Percentiles rank a stretch among this genome's conserved stretches.
phyloP scores from a whole-genome alignment of 73 alveolate genomes.

The Uronychia binucleata region DNA sequence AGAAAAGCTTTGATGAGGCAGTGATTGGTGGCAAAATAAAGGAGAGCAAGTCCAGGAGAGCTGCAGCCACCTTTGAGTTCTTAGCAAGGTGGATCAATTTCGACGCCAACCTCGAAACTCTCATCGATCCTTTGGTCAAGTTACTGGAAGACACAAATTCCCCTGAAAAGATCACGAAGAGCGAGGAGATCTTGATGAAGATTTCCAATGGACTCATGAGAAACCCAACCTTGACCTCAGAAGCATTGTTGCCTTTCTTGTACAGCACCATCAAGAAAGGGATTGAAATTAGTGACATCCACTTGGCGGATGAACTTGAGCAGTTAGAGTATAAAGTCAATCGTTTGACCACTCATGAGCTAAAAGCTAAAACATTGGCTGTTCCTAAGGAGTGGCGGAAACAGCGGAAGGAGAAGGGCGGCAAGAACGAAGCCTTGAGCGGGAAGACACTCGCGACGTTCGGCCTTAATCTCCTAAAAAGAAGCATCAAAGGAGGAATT shows the following conservation, averaged over 20 bases:
- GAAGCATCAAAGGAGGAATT: constrained; percentile 21
- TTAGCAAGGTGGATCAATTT: constrained; percentile 41
- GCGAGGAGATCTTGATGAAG: constrained; percentile 45
- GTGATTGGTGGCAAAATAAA: constrained; percentile 16
- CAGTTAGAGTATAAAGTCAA: constrained; percentile 4
- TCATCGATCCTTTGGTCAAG: constrained; percentile 30
- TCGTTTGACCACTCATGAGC: constrained; percentile 17
- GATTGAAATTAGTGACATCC: constrained; percentile 2
- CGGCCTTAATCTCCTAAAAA: constrained; percentile 32
- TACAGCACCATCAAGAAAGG: constrained; percentile 50
- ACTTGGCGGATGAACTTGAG: constrained; percentile 24
- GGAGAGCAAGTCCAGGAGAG: constrained; percentile 39
- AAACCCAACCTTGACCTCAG: constrained; percentile 35
- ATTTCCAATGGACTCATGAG: constrained; percentile 19
- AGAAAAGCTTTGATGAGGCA: constrained; percentile 20
- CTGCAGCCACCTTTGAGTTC: constrained; percentile 35
- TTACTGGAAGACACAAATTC: constrained; percentile 25
- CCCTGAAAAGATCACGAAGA: constrained; percentile 17
- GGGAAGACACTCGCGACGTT: constrained; percentile 39
- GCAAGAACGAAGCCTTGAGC: constrained; percentile 29
- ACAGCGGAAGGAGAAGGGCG: not conserved
- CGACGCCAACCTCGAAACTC: constrained; percentile 9
- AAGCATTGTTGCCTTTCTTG: constrained; percentile 24
- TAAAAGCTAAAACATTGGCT: constrained; percentile 7
- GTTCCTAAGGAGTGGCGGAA: constrained; percentile 44